Evolutionary conservation across 192 early-diverging fungal species (phyloP).

Genomic region (Haplosporangium gracile): DNA sequence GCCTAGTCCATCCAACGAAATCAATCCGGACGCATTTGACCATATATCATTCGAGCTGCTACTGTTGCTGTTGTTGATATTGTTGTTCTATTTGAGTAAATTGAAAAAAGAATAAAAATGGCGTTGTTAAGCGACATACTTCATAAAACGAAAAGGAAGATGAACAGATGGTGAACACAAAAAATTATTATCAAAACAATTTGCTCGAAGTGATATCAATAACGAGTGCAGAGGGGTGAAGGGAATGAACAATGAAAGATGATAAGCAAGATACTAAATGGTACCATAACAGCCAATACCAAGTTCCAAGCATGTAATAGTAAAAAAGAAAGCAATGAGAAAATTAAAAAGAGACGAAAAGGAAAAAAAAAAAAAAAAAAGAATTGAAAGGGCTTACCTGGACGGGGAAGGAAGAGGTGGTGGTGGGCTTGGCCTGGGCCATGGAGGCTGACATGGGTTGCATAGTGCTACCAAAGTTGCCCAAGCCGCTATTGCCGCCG

Average conservation of each 20-base stretch:
- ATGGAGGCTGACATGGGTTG: conserved; percentile 28
- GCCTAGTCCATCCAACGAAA: conserved; percentile 80
- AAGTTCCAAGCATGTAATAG: too few relatives aligned
- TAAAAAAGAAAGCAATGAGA: neutral
- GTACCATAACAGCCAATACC: too few relatives aligned
- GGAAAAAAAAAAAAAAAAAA: too few relatives aligned
- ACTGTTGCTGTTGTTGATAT: conserved; percentile 10
- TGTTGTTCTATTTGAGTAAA: neutral
- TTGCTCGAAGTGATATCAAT: too few relatives aligned
- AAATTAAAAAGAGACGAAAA: neutral
- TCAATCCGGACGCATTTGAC: conserved; percentile 74
- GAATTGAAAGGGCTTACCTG: neutral
- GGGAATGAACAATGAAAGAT: too few relatives aligned
- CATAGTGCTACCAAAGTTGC: conserved; percentile 31
- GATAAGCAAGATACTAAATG: too few relatives aligned
- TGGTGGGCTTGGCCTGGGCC: conserved; percentile 6
- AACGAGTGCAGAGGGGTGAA: too few relatives aligned
- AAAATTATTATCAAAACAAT: too few relatives aligned
- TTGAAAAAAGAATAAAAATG: neutral
- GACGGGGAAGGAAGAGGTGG: conserved; percentile 15
- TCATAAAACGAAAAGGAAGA: conserved; percentile 12
- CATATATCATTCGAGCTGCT: conserved; percentile 73
- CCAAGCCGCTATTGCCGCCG: conserved; percentile 18
- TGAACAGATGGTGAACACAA: neutral
- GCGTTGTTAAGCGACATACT: neutral